Conservation (phyloP, 192 early-diverging fungal genomes). For the Hyaloraphidium curvatum region DNA sequence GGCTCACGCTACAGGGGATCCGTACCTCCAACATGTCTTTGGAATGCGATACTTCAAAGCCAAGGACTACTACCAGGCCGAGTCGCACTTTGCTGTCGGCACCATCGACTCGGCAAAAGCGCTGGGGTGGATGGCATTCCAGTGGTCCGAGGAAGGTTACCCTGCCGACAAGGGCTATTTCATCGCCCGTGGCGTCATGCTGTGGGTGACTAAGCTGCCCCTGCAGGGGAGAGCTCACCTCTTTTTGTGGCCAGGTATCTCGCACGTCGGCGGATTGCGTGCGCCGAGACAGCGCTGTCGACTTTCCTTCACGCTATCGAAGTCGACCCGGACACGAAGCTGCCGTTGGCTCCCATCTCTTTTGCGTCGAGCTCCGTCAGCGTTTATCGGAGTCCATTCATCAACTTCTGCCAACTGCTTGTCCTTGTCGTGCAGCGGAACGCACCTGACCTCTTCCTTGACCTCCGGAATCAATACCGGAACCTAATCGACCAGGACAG, state of each 20-base stretch:
- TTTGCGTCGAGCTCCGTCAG: slow-evolving; percentile 21
- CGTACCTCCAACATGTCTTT: slow-evolving; percentile 49
- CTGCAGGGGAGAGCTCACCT: slow-evolving; percentile 9
- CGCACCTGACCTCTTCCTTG: slow-evolving; percentile 22
- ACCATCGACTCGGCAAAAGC: slow-evolving; percentile 57
- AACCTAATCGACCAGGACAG: too few species aligned
- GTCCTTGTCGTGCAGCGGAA: slow-evolving; percentile 44
- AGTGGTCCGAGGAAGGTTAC: slow-evolving; percentile 48
- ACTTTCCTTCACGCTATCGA: slow-evolving; percentile 7
- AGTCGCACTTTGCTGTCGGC: slow-evolving; percentile 69
- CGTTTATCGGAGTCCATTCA: slow-evolving; percentile 21
- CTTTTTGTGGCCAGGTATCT: slow-evolving; percentile 12
- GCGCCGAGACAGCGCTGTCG: slow-evolving; percentile 6
- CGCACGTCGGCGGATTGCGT: slow-evolving; percentile 5
- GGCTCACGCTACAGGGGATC: slow-evolving; percentile 26
- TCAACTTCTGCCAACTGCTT: slow-evolving; percentile 47
- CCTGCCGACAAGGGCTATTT: slow-evolving; percentile 50
- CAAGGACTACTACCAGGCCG: slow-evolving; percentile 54
- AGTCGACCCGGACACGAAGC: slow-evolving; percentile 13
- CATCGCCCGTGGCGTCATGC: slow-evolving; percentile 55
- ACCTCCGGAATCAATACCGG: slow-evolving; percentile 12
- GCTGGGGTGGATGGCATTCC: slow-evolving; percentile 50
- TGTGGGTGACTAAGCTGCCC: slow-evolving; percentile 32
- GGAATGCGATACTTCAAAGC: slow-evolving; percentile 51
- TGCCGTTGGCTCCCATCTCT: slow-evolving; percentile 17